Evolutionary conservation across 1,284 basidiomycete genomes (phyloP).

Genomic region (Anthracocystis setariae): DNA sequence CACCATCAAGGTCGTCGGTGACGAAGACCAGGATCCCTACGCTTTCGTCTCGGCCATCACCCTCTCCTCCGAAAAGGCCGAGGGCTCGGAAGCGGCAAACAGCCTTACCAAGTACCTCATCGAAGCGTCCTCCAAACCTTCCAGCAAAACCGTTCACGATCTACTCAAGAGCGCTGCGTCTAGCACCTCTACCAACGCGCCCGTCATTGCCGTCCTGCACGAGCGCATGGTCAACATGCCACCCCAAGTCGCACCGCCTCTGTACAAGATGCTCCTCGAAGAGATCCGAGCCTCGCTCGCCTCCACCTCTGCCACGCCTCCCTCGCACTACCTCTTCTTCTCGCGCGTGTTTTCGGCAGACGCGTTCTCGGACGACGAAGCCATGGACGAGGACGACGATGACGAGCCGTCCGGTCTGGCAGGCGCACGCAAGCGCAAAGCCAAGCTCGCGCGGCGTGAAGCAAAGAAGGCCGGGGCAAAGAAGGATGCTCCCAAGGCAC

Average conservation of each 20-base stretch:
- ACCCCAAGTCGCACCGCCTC: conserved; percentile 56
- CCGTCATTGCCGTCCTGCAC: conserved; percentile 57
- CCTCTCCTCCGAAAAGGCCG: conserved; percentile 25
- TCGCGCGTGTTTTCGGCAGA: conserved; percentile 63
- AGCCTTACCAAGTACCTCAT: conserved; percentile 44
- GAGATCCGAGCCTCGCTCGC: conserved; percentile 39
- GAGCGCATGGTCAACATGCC: conserved; percentile 67
- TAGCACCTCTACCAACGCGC: conserved; percentile 32
- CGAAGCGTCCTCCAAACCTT: conserved; percentile 38
- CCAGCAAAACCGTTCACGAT: conserved; percentile 44
- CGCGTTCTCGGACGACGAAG: conserved; percentile 62
- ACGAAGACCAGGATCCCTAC: conserved; percentile 64
- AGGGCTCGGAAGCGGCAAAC: conserved; percentile 22
- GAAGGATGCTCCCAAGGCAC: conserved; percentile 36
- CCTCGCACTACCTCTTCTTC: conserved; percentile 60
- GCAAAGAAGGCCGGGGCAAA: conserved; percentile 49
- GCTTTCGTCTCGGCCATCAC: conserved; percentile 60
- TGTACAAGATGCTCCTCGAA: conserved; percentile 63
- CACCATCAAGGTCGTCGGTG: conserved; percentile 61
- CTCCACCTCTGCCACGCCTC: conserved; percentile 20
- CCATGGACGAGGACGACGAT: conserved; percentile 56
- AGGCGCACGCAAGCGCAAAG: conserved; percentile 54
- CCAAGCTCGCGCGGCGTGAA: conserved; percentile 40
- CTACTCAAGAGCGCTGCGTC: conserved; percentile 36
- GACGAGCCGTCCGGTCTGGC: conserved; percentile 54